A percentile compares a stretch with the other conserved stretches of the same genome.
These are phyloP conservation scores for Penicillium antarcticum DNA, from an alignment of 495 filamentous ascomycete species.

Conservation along the genomic window DNA sequence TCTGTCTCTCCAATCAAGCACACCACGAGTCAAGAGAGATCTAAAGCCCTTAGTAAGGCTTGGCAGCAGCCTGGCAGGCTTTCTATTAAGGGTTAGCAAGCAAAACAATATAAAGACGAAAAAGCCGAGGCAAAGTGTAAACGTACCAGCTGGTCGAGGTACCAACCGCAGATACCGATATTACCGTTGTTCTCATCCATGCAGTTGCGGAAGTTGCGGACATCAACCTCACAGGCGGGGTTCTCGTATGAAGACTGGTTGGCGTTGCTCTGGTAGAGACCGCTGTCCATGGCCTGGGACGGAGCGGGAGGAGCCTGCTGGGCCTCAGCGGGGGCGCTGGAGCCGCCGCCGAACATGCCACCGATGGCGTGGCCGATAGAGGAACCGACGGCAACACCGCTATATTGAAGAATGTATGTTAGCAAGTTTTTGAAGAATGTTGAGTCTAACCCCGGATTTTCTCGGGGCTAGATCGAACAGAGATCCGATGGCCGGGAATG, in stretches of 20 bases:
- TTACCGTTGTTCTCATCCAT: slow-evolving; percentile 91
- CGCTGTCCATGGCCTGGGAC: slow-evolving; percentile 45
- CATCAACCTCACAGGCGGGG: slow-evolving; percentile 71
- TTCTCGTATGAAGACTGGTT: slow-evolving; percentile 42
- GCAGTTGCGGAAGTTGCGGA: slow-evolving; percentile 86
- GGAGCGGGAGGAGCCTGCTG: slow-evolving; percentile 41
- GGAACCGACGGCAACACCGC: slow-evolving; percentile 92
- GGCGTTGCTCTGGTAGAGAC: slow-evolving; percentile 53
- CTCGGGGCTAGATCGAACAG: neutral
- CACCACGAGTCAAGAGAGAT: neutral
- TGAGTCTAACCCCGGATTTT: slow-evolving; percentile 9
- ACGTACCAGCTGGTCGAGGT: slow-evolving; percentile 84
- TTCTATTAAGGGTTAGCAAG: slow-evolving; percentile 55
- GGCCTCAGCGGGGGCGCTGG: slow-evolving; percentile 54
- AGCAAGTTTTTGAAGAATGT: slow-evolving; percentile 1
- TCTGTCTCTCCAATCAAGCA: slow-evolving; percentile 3
- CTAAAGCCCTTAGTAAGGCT: slow-evolving; percentile 63
- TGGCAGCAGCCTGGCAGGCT: slow-evolving; percentile 88
- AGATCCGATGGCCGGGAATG: neutral
- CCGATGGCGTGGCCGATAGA: slow-evolving; percentile 93
- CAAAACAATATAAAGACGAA: neutral
- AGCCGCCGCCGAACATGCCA: slow-evolving; percentile 71
- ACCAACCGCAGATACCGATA: slow-evolving; percentile 96
- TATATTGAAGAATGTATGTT: slow-evolving; percentile 30
- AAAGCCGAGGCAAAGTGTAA: neutral